Evolutionary conservation across 2,329 filamentous ascomycete genomes (phyloP).

Genomic region (Colletotrichum destructivum): DNA sequence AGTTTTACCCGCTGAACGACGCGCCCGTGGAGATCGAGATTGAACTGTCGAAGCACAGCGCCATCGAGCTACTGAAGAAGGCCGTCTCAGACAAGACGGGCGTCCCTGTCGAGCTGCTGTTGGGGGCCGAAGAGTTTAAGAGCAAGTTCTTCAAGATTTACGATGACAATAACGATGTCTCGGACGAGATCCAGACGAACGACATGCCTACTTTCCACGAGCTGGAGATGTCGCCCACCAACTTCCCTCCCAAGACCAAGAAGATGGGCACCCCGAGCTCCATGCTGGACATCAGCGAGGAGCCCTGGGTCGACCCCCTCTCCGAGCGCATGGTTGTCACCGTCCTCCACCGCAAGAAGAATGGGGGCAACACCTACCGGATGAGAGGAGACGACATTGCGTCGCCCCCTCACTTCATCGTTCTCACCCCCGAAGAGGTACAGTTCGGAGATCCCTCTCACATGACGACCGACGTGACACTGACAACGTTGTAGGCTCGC

Average conservation of each 20-base stretch:
- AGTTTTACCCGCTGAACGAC: conserved; percentile 83
- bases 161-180: conserved; percentile 76
- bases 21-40: conserved; percentile 80
- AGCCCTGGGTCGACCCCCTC: conserved; percentile 61
- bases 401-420: conserved; percentile 77
- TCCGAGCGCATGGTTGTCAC: conserved; percentile 80
- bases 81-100: conserved; percentile 78
- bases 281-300: conserved; percentile 66
- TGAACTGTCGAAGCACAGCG: conserved; percentile 84
- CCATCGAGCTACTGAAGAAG: conserved; percentile 78
- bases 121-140: conserved; percentile 87
- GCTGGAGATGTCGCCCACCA: conserved; percentile 83
- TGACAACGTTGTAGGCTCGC: conserved; percentile 56
- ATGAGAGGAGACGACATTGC: conserved; percentile 47
- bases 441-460: conserved; percentile 54
- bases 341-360: conserved; percentile 71
- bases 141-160: conserved; percentile 90
- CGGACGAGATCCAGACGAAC: conserved; percentile 79
- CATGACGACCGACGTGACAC: not conserved
- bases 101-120: conserved; percentile 76
- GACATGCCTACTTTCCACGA: conserved; percentile 82
- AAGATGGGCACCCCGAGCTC: conserved; percentile 59
- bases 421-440: conserved; percentile 82
- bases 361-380: conserved; percentile 18
- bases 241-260: conserved; percentile 74